A percentile compares a stretch with the other conserved stretches of the same genome.
These are phyloP conservation scores for Handroanthus guayacan DNA, from an alignment of 257 asterid genomes.

Conservation along the genomic window DNA sequence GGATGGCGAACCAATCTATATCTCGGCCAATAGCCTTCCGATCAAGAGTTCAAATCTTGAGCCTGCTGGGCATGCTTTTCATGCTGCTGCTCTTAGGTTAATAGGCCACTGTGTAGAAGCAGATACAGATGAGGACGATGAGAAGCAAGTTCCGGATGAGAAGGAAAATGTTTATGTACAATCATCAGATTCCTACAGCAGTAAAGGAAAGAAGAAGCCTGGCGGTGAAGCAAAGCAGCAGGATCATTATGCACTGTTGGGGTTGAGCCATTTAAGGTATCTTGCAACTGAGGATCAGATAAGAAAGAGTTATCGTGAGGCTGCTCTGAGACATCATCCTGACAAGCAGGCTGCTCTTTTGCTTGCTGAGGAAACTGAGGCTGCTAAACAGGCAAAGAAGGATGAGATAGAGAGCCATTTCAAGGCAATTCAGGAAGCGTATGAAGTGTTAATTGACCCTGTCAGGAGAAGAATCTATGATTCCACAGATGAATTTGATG, in stretches of 20 bases:
- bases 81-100: conserved; percentile 80
- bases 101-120: conserved; percentile 64
- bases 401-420: conserved; percentile 92
- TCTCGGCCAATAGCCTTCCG: conserved; percentile 76
- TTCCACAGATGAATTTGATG: conserved; percentile 98
- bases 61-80: conserved; percentile 96
- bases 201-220: conserved; percentile 89
- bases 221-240: conserved; percentile 72
- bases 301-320: conserved; percentile 83
- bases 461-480: conserved; percentile 89
- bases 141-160: conserved; percentile 50
- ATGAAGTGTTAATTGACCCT: conserved; percentile 92
- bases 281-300: conserved; percentile 98
- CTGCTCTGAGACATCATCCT: conserved; percentile 93
- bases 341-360: conserved; percentile 93
- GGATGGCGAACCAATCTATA: conserved; percentile 68
- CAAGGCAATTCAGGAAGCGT: conserved; percentile 92
- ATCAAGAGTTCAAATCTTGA: conserved; percentile 64
- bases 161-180: conserved; percentile 62
- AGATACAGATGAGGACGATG: conserved; percentile 41
- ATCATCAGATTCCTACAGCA: conserved; percentile 79
- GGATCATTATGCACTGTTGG: conserved; percentile 93
- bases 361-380: conserved; percentile 87
- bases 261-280: conserved; percentile 91
- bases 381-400: conserved; percentile 84